Conservation (phyloP, 2,329 filamentous ascomycete genomes). For the Trichoderma simmonsii region DNA sequence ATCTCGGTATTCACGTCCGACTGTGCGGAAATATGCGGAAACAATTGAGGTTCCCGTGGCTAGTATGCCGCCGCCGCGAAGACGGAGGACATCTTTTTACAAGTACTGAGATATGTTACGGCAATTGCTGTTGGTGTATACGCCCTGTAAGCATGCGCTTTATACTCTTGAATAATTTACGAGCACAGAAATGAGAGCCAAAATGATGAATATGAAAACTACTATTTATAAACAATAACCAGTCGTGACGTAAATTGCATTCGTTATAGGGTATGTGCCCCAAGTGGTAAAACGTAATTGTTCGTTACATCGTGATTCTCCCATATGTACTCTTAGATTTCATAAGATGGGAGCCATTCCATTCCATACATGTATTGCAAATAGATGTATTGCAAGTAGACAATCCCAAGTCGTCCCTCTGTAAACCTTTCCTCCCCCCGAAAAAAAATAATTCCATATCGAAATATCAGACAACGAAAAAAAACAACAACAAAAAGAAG, state of each 20-base stretch:
- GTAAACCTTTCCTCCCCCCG: background rate
- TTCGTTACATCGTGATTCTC: constrained; percentile 1
- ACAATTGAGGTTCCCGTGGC: background rate
- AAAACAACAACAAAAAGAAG: background rate
- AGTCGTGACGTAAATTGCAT: background rate
- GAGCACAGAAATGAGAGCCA: background rate
- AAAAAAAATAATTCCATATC: background rate
- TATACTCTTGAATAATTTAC: background rate
- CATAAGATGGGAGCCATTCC: background rate
- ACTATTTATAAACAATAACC: background rate
- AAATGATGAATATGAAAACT: background rate
- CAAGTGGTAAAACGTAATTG: background rate
- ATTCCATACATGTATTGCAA: background rate
- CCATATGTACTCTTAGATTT: background rate
- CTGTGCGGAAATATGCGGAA: background rate
- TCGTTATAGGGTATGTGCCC: background rate
- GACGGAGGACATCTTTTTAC: constrained; percentile 15
- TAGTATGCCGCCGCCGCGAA: background rate
- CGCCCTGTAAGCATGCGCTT: background rate
- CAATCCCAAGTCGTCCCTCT: background rate
- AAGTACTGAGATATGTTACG: background rate
- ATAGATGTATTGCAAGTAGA: background rate
- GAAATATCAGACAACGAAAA: background rate
- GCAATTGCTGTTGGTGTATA: background rate
- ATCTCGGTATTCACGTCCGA: background rate